phyloP scores from a whole-genome alignment of 768 basidiomycete species.

The Leccinum rimulosum region DNA sequence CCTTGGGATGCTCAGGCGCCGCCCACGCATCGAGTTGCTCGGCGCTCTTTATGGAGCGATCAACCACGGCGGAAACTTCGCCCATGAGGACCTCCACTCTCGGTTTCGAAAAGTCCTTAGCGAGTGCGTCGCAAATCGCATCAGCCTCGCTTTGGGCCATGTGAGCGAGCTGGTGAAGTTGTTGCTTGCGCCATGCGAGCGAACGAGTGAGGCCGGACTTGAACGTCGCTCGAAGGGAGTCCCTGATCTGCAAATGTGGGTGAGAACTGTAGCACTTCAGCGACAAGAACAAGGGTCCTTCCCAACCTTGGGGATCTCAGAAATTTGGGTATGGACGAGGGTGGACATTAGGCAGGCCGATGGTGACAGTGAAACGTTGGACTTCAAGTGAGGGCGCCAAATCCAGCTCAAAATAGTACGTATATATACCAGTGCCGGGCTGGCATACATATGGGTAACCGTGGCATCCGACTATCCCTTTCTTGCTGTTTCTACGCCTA shows the following conservation, averaged over 20 bases:
- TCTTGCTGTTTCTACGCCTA: not conserved
- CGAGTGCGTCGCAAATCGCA: conserved; percentile 42
- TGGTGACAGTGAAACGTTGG: not conserved
- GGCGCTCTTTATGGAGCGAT: conserved; percentile 42
- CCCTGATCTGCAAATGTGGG: conserved; percentile 31
- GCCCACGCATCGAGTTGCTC: conserved; percentile 59
- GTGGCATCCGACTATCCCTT: not conserved
- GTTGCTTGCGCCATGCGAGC: conserved; percentile 59
- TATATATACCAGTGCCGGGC: not conserved
- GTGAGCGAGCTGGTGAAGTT: conserved; percentile 60
- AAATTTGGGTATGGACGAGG: conserved; percentile 13
- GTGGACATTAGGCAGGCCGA: conserved; percentile 10
- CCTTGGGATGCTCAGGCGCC: conserved; percentile 39
- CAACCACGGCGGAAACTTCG: conserved; percentile 47
- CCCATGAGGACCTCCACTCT: conserved; percentile 30
- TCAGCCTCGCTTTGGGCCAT: conserved; percentile 62
- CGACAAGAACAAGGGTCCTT: not conserved
- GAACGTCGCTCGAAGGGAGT: conserved; percentile 46
- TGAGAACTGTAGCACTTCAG: not conserved
- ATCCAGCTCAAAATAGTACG: not conserved
- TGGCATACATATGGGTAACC: not conserved
- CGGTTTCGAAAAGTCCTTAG: conserved; percentile 51
- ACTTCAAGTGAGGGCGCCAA: not conserved
- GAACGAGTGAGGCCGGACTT: conserved; percentile 47
- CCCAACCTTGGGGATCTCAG: conserved; percentile 26